Evolutionary conservation across 345 rosid genomes (phyloP), one percentile per base, ranked within the genome.

Genomic region (Kernera saxatilis): DNA sequence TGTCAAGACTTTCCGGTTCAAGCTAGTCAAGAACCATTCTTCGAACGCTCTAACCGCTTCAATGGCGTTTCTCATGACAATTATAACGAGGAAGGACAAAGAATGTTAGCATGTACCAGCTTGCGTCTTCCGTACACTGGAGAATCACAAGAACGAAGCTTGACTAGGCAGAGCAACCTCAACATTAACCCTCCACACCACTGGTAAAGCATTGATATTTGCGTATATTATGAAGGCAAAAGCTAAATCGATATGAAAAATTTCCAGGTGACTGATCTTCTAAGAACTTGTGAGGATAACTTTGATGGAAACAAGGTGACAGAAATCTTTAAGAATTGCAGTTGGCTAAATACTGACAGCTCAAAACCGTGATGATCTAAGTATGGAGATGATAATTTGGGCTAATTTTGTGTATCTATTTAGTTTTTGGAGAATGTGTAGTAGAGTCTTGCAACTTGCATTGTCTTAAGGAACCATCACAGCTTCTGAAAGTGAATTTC

Each of bases 101-200:
- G 36, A 66, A 25, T 39, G 59, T 21, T 32, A 29, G 35, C 35
- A 37, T 5, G 11, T 15, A 65, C 26, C 45, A 21, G 53, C 27
- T 46, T 54, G 46, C 14, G 12, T 17, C 57, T 46, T 56, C 26
- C 19, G 8, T 39, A 73, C 73, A 12, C 27, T 1, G 8, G 35
- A 53, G 70, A 62, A 43, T 40, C 76, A 53, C 46, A 23, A 41
- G 70, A 54, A 43, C 12, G 21, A 44, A 44, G 29, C 27, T 51
- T 71, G 29, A 21, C 18, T 27, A 21, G 36, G 60, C 52, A 57
- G 45, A 73, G 45, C 14, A 36, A 73, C 67, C 35, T 56, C 66
- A 36, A 19, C 57, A 37, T 19, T 15, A 15, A 41, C 41, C 75
- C 51, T 61, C 69, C 53, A 61, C 44, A n/a, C 1, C 44, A 61